Base-by-base conservation (phyloP, 1,284 basidiomycete genomes). In the Cryptococcus jaspeensis region DNA sequence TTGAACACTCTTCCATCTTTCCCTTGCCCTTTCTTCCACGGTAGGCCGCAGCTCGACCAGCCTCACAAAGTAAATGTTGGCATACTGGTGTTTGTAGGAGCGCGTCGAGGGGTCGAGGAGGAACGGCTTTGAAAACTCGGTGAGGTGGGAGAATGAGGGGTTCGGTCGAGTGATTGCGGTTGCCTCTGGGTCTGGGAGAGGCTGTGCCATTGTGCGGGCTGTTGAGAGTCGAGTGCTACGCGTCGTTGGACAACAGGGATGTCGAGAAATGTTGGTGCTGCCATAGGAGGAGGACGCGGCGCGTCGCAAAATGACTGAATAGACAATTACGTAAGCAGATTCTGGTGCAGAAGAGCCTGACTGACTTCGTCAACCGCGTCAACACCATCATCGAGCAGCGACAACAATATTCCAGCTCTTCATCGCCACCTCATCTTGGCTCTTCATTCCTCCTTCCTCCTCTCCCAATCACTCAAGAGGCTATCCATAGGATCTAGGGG, bases 21-120 rank as follows among this genome's bases (percentile, higher is more conserved):
- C 78, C 35, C 71, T 71, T 2, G 92, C 92, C 22, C 80, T 81
- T 52, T 84, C 76, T 63, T 87, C 83, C 1, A 94, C 87, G 18
- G 81, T 78, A 12, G 80, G 76, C 53, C 87, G 81, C 9, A 95
- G 79, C 42, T 84, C 74, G 28, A 84, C 81, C 12, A 96, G 81
- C 23, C 92, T 79, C 15, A 88, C 81, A 71, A 90, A 96, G 79
- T 96, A 96, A 35, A 96, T 89, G 71, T 93, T 95, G 3, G 93
- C 86, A 78, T 94, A 96, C 76, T 96, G 93, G 66, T 93, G 87
- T 70, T 83, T 87, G 79, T 80, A 81, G 8, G 73, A 76, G 40
- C 73, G 56, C 8, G 66, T 58, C 9, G 65, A 59, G 2, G 72
- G 63, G 25, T 75, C 72, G 35, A 79, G 69, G 18, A 72, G 49